phyloP scores from a whole-genome alignment of 768 basidiomycete genomes.

The Termitomyces titanicus region DNA sequence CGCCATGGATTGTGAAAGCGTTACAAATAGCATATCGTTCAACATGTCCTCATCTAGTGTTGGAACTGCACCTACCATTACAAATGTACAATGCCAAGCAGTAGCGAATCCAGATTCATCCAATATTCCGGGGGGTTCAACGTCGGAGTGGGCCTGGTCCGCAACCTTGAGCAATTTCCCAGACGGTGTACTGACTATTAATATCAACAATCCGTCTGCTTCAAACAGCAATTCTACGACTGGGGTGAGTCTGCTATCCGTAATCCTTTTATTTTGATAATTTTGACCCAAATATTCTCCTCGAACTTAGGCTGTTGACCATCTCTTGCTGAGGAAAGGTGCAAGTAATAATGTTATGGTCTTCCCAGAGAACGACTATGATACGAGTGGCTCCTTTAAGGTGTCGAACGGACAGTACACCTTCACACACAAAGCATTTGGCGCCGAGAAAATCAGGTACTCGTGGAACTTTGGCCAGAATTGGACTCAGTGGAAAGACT shows the following conservation, averaged over 20 bases:
- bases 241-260: constrained; percentile 40
- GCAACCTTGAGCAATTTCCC: constrained; percentile 71
- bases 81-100: constrained; percentile 41
- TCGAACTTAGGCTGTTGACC: constrained; percentile 55
- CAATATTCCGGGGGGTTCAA: constrained; percentile 47
- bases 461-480: constrained; percentile 82
- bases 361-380: constrained; percentile 83
- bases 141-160: constrained; percentile 70
- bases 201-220: constrained; percentile 53
- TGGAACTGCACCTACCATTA: constrained; percentile 53
- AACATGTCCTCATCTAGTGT: constrained; percentile 68
- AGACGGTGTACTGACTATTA: constrained; percentile 80
- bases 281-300: constrained; percentile 9
- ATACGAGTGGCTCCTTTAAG: constrained; percentile 49
- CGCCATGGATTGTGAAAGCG: constrained; percentile 67
- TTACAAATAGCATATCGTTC: constrained; percentile 62
- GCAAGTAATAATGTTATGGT: constrained; percentile 72
- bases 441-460: constrained; percentile 86
- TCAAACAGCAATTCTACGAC: constrained; percentile 42
- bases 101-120: constrained; percentile 48
- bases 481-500: constrained; percentile 79
- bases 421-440: constrained; percentile 79
- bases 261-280: neutral
- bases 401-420: constrained; percentile 61
- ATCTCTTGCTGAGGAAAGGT: constrained; percentile 81